Conservation (phyloP, 495 filamentous ascomycete species). For the Opeltia flavorubescens region DNA sequence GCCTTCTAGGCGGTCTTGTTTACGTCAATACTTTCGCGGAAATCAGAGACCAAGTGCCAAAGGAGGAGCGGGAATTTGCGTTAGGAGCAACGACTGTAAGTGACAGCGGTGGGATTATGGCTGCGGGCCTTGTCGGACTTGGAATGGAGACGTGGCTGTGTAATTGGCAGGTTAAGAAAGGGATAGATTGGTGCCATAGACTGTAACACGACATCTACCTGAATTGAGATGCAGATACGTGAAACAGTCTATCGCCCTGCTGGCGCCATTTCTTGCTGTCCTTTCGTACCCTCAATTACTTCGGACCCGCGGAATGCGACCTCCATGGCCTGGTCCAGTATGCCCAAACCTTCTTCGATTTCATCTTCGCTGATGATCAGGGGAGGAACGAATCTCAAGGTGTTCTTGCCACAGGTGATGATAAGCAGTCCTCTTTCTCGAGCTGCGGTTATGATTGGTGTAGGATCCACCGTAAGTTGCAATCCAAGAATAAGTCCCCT, state of each 20-base stretch:
- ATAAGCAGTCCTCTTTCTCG: conserved; percentile 78
- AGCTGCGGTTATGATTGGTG: conserved; percentile 62
- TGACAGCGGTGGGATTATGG: conserved; percentile 80
- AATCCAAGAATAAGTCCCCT: conserved; percentile 73
- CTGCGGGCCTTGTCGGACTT: conserved; percentile 78
- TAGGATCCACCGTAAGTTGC: conserved; percentile 59
- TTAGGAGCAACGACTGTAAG: conserved; percentile 82
- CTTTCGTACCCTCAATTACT: conserved; percentile 13
- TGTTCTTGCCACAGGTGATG: conserved; percentile 84
- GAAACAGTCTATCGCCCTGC: conserved; percentile 11
- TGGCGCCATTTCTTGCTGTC: conserved; percentile 21
- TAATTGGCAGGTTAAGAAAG: conserved; percentile 61
- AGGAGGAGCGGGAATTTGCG: conserved; percentile 76
- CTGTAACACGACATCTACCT: too few relatives aligned
- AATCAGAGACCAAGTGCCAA: conserved; percentile 64
- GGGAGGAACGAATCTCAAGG: conserved; percentile 73
- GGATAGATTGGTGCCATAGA: conserved; percentile 59
- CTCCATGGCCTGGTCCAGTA: conserved; percentile 64
- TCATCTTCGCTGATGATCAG: conserved; percentile 62
- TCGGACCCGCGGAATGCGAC: conserved; percentile 22
- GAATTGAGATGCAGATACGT: too few relatives aligned
- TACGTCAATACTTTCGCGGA: conserved; percentile 95
- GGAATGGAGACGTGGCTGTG: conserved; percentile 73
- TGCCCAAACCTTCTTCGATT: conserved; percentile 58
- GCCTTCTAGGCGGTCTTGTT: conserved; percentile 73